A percentile compares a stretch with the other conserved stretches of the same genome.
Evolutionary conservation across 2,329 filamentous ascomycete genomes (phyloP).

Genomic region (Diaporthe velutina): DNA sequence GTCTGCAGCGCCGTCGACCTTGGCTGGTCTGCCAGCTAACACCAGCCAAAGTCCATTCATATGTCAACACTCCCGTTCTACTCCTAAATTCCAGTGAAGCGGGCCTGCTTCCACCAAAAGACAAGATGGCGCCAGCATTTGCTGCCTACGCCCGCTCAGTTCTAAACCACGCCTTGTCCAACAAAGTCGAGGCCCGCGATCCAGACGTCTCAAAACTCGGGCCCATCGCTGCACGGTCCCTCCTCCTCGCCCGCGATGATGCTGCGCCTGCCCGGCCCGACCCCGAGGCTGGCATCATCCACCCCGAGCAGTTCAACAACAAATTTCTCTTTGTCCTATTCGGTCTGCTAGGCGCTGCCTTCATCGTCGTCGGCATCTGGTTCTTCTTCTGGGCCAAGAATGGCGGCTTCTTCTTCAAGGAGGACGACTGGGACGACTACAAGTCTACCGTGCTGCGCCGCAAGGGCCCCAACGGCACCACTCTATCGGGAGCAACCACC

Average conservation of each 20-base stretch:
- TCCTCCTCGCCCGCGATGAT: constrained; percentile 58
- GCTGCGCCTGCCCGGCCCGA: constrained; percentile 47
- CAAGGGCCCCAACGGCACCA: constrained; percentile 89
- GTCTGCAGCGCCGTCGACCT: constrained; percentile 34
- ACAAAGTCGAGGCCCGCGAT: constrained; percentile 46
- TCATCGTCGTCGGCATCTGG: constrained; percentile 86
- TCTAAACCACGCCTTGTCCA: constrained; percentile 49
- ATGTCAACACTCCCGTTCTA: constrained; percentile 22
- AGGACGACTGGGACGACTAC: constrained; percentile 98
- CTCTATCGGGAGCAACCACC: constrained; percentile 84
- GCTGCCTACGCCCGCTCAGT: constrained; percentile 34
- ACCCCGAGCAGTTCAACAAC: constrained; percentile 71
- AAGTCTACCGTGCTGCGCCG: constrained; percentile 93
- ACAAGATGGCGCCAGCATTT: constrained; percentile 55
- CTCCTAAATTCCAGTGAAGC: constrained; percentile 32
- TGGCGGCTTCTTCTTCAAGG: constrained; percentile 88
- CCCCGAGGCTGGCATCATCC: constrained; percentile 62
- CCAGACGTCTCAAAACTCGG: constrained; percentile 50
- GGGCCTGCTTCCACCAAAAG: constrained; percentile 27
- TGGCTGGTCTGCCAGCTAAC: constrained; percentile 46
- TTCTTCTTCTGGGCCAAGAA: constrained; percentile 99
- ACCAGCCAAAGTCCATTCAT: constrained; percentile 40
- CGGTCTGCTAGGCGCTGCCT: constrained; percentile 81
- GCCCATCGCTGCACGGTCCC: constrained; percentile 57
- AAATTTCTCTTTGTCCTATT: constrained; percentile 87